Evolutionary conservation across 257 asterid species (phyloP), one percentile per base, ranked within the genome.

Genomic region (Ilex aquifolium): DNA sequence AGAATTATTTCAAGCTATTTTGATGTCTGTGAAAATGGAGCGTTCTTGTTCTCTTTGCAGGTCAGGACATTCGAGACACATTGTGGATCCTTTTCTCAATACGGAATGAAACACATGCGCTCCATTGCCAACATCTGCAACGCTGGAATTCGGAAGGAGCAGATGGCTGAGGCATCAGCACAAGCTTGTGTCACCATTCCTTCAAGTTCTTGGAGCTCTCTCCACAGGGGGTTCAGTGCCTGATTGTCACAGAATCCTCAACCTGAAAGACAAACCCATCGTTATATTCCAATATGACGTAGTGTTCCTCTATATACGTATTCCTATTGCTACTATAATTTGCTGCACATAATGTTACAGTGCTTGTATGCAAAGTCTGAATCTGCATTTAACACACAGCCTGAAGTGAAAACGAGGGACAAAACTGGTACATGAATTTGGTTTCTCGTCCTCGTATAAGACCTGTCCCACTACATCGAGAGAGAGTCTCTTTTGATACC

Each of bases 31-130:
- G 44, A 62, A 46, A 51, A 27, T 17, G 31, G 31, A 7, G n/a
- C 44, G 29, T 31, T 57, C 60, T 53, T 6, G 3, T 30, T n/a
- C 42, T 17, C 42, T 32, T 39, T 32, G 11, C 88, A 85, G 94
- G 95, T 88, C 42, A 73, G 88, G 52, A 80, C 90, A 58, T 87
- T 83, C 39, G 99, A 93, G 83, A 72, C 85, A 6, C 75, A 71
- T 14, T 93, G 99, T 40, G 97, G 99, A 32, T 84, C 96, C 1
- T 68, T 93, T 31, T 85, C 97, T 27, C 99, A 93, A 57, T 93
- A 93, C 42, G 99, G 99, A 60, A 90, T 87, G 97, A 93, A 81
- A 75, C 97, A 93, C 79, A 87, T 87, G 99, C 88, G 99, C 11
- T 77, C 95, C 1, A 54, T 93, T 32, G 99, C 96, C 40, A 90